These are phyloP conservation scores for Microbotryum lychnidis-dioicae DNA, from an alignment of 1,284 basidiomycete species.

Conservation along the genomic window DNA sequence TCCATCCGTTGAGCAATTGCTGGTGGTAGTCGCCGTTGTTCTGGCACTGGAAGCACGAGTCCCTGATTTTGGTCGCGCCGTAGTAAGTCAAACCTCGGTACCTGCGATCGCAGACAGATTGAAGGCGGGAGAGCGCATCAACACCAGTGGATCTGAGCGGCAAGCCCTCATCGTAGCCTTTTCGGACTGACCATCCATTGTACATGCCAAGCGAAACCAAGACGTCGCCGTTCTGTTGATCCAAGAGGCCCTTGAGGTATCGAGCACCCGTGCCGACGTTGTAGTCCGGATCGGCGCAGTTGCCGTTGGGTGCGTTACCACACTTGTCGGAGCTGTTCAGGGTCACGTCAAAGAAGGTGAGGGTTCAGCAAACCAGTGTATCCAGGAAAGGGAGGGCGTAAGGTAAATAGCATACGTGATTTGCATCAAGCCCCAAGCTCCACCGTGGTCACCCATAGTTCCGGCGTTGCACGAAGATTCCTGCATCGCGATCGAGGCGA, in stretches of 20 bases:
- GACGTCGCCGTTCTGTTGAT: conserved; percentile 52
- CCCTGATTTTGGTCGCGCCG: conserved; percentile 49
- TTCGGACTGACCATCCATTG: conserved; percentile 49
- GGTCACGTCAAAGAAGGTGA: neutral
- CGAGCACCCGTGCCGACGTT: conserved; percentile 54
- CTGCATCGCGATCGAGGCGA: conserved; percentile 79
- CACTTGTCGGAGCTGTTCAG: conserved; percentile 53
- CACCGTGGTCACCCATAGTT: conserved; percentile 59
- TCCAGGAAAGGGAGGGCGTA: neutral
- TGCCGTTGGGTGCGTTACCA: conserved; percentile 52
- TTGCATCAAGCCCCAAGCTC: conserved; percentile 79
- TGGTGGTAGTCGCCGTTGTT: conserved; percentile 52
- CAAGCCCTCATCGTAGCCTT: too few relatives aligned
- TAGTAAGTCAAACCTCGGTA: conserved; percentile 51
- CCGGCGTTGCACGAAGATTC: conserved; percentile 62
- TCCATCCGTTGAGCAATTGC: conserved; percentile 72
- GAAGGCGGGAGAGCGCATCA: neutral
- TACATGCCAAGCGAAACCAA: conserved; percentile 58
- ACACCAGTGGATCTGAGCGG: neutral
- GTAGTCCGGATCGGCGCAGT: conserved; percentile 46
- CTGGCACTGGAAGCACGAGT: conserved; percentile 54
- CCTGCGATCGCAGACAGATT: conserved; percentile 46
- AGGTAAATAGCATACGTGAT: conserved; percentile 49
- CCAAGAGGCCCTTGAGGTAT: conserved; percentile 54
- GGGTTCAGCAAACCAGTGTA: neutral